Percentiles rank a stretch among this genome's conserved stretches.
phyloP scores from a whole-genome alignment of 2,329 filamentous ascomycete species.

The Aspergillus aculeatus region DNA sequence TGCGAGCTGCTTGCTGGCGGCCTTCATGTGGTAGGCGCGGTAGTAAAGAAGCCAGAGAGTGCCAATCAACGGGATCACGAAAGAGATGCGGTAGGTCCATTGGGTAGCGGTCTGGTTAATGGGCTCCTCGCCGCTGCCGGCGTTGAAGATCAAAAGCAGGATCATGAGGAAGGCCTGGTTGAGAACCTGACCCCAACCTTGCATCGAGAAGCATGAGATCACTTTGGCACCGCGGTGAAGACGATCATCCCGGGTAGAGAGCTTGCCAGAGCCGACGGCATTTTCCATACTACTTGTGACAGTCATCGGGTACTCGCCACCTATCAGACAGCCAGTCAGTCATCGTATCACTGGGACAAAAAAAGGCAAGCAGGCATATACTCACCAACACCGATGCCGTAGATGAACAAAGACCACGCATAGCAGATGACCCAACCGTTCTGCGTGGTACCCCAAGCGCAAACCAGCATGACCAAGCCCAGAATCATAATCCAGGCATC shows the following conservation, averaged over 20 bases:
- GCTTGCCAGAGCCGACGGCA: constrained; percentile 5
- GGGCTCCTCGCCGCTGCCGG: constrained; percentile 4
- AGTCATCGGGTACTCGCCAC: constrained; percentile 6
- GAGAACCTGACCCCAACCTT: constrained; percentile 7
- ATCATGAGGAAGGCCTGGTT: constrained; percentile 7
- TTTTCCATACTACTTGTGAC: constrained; percentile 6
- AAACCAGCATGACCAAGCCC: constrained; percentile 3
- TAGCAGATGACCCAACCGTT: constrained; percentile 7
- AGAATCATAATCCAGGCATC: constrained; percentile 7
- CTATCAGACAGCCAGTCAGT: background rate
- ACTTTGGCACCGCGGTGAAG: constrained; percentile 5
- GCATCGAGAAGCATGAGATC: constrained; percentile 3
- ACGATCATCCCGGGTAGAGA: constrained; percentile 3
- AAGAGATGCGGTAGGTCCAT: constrained; percentile 8
- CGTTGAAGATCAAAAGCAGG: constrained; percentile 6
- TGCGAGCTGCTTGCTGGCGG: constrained; percentile 5
- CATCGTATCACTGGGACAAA: background rate
- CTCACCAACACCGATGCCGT: constrained; percentile 5
- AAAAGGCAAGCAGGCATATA: background rate
- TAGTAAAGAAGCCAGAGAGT: constrained; percentile 7
- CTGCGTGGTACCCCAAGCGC: constrained; percentile 6
- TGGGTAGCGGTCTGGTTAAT: constrained; percentile 2
- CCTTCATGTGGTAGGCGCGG: constrained; percentile 9
- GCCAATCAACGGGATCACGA: constrained; percentile 5
- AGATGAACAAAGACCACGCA: constrained; percentile 5